Evolutionary conservation across 176 grass and related monocot genomes (phyloP), one percentile per base, ranked within the genome.

Genomic region (Rhynchospora pubera): DNA sequence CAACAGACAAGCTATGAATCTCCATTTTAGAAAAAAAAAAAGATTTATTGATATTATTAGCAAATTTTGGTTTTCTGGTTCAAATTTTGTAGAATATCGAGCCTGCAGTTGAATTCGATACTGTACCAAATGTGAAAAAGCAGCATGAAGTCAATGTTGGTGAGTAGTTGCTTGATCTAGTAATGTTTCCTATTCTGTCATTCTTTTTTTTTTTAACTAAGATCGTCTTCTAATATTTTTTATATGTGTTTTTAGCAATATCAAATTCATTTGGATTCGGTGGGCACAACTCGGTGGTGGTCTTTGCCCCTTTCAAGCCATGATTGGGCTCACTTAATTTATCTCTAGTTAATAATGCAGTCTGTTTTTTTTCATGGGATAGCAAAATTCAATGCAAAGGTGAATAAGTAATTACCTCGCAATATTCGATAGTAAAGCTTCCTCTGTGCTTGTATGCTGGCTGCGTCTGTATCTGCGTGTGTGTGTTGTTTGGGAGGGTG

Each of bases 211-310:
- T 11, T 77, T 15, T 12, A 13, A 2, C 18, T 16, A 15, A 16
- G 3, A 10, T 48, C 13, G 57, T 52, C 56, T 83, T 83, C 28
- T 83, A n/a, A 64, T 52, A 52, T 52, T 23, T 71, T 55, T 7
- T 7, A 39, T 16, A 51, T 69, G 16, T 9, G 12, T 72, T 53
- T 88, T 42, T 83, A 98, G 95, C 88, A 83, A 94, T 98, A 26
- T 94, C 95, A 4, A 98, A 98, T 65, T 98, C 95, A 24, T 98
- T 98, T 71, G 95, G 95, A 85, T 98, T 98, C 62, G 95, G 95
- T 23, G 95, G 95, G 18, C 95, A 98, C 67, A 98, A 98, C 81
- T 98, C 95, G 1, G 94, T 97, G 64, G 91, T 94, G 39, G 90
- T 92, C 30, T 97, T 97, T 83, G 94, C 94, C 16, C 92, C 94